phyloP scores from a whole-genome alignment of 805 yeast genomes.

The Pichia phayaonensis region DNA sequence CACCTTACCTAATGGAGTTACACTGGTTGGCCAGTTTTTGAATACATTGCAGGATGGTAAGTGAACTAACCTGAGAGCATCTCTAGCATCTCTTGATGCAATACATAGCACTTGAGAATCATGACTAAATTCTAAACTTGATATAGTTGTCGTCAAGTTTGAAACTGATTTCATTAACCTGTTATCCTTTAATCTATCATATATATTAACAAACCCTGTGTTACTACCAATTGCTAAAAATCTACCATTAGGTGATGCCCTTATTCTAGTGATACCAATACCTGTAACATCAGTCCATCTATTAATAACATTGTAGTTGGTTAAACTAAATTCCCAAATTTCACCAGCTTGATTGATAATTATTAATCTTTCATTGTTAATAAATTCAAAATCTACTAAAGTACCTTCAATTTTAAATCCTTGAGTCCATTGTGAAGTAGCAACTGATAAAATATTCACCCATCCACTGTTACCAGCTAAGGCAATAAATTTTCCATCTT shows the following conservation, averaged over 20 bases:
- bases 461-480: constrained; percentile 84
- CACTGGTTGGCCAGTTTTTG: constrained; percentile 95
- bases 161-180: constrained; percentile 63
- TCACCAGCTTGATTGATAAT: constrained; percentile 72
- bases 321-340: constrained; percentile 75
- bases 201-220: constrained; percentile 84
- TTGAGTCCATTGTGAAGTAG: constrained; percentile 77
- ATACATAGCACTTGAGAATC: constrained; percentile 88
- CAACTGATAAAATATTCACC: constrained; percentile 72
- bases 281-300: constrained; percentile 88
- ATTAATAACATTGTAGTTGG: constrained; percentile 40
- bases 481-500: constrained; percentile 65
- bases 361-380: constrained; percentile 39
- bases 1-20: constrained; percentile 94
- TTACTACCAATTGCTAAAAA: constrained; percentile 87
- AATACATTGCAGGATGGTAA: constrained; percentile 81
- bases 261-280: constrained; percentile 70
- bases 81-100: constrained; percentile 79
- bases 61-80: constrained; percentile 81
- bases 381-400: constrained; percentile 72
- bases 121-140: constrained; percentile 62
- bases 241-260: constrained; percentile 45
- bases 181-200: constrained; percentile 44
- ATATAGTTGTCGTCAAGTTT: constrained; percentile 74
- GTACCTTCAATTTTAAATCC: constrained; percentile 89